Evolutionary conservation across 2,329 filamentous ascomycete genomes (phyloP), one percentile per base, ranked within the genome.

Genomic region (Nothophaeocryptopus gaeumannii): DNA sequence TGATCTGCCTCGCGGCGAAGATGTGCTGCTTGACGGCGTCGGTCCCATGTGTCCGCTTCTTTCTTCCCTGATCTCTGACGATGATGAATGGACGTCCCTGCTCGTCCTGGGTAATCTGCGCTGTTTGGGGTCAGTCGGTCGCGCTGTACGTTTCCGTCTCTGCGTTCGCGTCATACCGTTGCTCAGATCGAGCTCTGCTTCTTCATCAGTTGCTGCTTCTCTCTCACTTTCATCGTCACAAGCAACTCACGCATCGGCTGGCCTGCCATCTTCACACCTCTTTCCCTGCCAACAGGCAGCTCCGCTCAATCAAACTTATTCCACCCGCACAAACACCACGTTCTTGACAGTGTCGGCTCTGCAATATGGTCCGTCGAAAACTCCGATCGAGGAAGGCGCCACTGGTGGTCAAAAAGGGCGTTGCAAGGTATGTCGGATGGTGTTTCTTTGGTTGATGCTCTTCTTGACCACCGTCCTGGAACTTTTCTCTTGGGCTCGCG

Each of bases 11-110:
- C 47, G 95, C 95, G 54, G 93, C 92, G 65, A 97, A 84, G 66
- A 99, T 99, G 75, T 99, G 95, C 65, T 90, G 89, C 75, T 99
- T 99, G 72, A 99, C 89, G 45, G 93, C 93, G 68, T 99, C 93
- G 72, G 86, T 96, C 66, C 93, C 93, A 71, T 93, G 92, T 67
- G 93, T 88, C 72, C 93, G 85, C 82, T 90, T 95, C 84, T 97
- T 99, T 77, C 85, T 96, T 69, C 92, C 92, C 74, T 99, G 93
- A 70, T 99, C 93, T 85, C 93, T 82, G 64, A 99, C 93, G 58
- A 99, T 86, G 70, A 99, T 99, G 74, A 99, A 99, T 34, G 93
- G 93, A 69, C 93, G 84, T 56, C 93, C 93, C 72, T 93, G 85
- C 76, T 99, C 93, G 80, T 99, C 93, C 78, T 96, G 96, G 79